A percentile compares a stretch with the other conserved stretches of the same genome.
These are phyloP conservation scores for Leucogyrophana mollusca DNA, from an alignment of 768 basidiomycete genomes.

Conservation along the genomic window DNA sequence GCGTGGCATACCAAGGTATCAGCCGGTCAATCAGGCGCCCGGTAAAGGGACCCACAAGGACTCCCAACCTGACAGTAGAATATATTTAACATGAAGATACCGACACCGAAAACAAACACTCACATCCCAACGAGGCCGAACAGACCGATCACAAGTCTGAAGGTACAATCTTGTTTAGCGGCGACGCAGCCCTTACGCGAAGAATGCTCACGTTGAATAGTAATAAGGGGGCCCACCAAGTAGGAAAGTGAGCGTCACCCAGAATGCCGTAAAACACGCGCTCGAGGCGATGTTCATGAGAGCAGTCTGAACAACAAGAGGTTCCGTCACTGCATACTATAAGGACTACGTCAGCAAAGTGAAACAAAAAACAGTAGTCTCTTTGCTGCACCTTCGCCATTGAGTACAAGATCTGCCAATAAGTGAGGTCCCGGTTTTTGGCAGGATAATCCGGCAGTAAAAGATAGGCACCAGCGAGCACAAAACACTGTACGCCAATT, in stretches of 20 bases:
- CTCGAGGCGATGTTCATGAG: constrained; percentile 59
- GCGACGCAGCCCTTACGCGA: neutral
- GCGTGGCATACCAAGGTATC: constrained; percentile 75
- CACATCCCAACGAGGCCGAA: constrained; percentile 70
- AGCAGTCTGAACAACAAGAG: constrained; percentile 67
- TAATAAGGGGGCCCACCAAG: constrained; percentile 74
- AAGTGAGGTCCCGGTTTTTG: constrained; percentile 64
- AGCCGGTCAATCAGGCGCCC: constrained; percentile 70
- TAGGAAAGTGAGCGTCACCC: constrained; percentile 81
- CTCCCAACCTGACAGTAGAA: constrained; percentile 41
- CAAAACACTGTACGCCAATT: constrained; percentile 63
- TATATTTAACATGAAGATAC: constrained; percentile 49
- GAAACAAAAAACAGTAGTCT: no score
- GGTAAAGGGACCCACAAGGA: constrained; percentile 64
- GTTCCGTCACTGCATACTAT: constrained; percentile 72
- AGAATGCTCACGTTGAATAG: constrained; percentile 59
- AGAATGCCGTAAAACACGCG: constrained; percentile 60
- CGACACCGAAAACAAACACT: constrained; percentile 34
- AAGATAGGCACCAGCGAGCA: constrained; percentile 59
- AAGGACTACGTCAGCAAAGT: no score
- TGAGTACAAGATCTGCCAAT: constrained; percentile 65
- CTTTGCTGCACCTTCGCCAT: constrained; percentile 54
- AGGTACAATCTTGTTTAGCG: neutral
- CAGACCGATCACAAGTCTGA: constrained; percentile 61
- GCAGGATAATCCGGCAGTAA: constrained; percentile 83